Conservation (phyloP, 495 filamentous ascomycete genomes). For the Neurospora sublineolata region DNA sequence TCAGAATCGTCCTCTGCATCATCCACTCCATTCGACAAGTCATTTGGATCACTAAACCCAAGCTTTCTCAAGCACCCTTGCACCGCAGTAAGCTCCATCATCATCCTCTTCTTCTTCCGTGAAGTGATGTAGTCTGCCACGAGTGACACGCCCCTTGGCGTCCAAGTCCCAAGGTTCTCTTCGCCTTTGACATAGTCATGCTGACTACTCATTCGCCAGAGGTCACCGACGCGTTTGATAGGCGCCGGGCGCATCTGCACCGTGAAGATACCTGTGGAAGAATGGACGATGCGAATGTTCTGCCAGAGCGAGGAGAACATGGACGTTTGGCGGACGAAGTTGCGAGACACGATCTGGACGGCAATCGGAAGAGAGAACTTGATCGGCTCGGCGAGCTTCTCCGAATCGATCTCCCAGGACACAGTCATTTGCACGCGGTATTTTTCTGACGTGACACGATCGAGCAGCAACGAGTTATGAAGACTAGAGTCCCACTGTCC, state of each 20-base stretch:
- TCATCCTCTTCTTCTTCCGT: constrained; percentile 55
- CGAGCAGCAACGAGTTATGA: constrained; percentile 79
- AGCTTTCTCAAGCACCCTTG: constrained; percentile 53
- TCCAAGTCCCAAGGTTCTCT: constrained; percentile 72
- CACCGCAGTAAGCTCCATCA: constrained; percentile 69
- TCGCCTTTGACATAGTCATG: constrained; percentile 93
- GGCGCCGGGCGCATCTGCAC: constrained; percentile 75
- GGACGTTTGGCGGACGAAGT: constrained; percentile 70
- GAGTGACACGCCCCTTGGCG: constrained; percentile 76
- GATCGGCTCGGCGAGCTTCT: constrained; percentile 70
- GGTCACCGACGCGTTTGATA: constrained; percentile 79
- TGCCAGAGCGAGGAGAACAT: constrained; percentile 85
- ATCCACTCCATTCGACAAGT: constrained; percentile 15
- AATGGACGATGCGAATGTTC: constrained; percentile 72
- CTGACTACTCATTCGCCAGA: constrained; percentile 95
- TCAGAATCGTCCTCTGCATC: constrained; percentile 8
- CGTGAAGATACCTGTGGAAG: constrained; percentile 73
- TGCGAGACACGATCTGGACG: constrained; percentile 73
- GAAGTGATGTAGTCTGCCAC: constrained; percentile 69
- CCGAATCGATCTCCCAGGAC: constrained; percentile 69
- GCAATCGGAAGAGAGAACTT: constrained; percentile 68
- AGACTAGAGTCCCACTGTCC: constrained; percentile 96
- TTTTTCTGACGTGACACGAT: constrained; percentile 79
- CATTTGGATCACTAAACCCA: constrained; percentile 21
- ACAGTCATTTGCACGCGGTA: constrained; percentile 83